phyloP scores from a whole-genome alignment of 148 eudicot species.

The Dianthus caryophyllus region DNA sequence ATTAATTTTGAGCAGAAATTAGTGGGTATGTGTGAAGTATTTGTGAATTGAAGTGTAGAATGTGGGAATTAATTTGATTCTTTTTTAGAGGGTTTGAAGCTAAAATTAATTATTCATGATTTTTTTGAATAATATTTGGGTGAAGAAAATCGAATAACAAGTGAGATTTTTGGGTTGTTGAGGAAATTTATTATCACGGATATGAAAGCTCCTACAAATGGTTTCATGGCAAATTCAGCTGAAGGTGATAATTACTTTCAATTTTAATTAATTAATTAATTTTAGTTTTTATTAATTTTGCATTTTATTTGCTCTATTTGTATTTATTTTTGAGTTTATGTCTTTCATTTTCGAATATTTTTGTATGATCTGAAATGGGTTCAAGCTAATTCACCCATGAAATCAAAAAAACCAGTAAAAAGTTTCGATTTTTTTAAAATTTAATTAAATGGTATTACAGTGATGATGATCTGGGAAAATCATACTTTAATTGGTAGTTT shows the following conservation, averaged over 20 bases:
- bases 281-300: no score
- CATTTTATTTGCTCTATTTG: background rate
- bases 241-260: constrained; percentile 25
- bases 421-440: background rate
- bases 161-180: background rate
- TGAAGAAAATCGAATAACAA: background rate
- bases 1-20: background rate
- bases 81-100: background rate
- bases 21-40: background rate
- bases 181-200: background rate
- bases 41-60: background rate
- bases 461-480: constrained; percentile 9
- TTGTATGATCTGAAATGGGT: constrained; percentile 13
- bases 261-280: no score
- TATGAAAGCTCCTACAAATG: constrained; percentile 81
- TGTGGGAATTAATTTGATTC: constrained; percentile 2
- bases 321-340: background rate
- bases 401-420: background rate
- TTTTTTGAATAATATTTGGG: background rate
- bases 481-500: background rate
- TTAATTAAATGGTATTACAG: no score
- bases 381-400: background rate
- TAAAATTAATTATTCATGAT: background rate
- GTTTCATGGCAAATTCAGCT: constrained; percentile 41
- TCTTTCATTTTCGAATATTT: background rate